Evolutionary conservation across 768 basidiomycete species (phyloP).

Genomic region (Hericium coralloides): DNA sequence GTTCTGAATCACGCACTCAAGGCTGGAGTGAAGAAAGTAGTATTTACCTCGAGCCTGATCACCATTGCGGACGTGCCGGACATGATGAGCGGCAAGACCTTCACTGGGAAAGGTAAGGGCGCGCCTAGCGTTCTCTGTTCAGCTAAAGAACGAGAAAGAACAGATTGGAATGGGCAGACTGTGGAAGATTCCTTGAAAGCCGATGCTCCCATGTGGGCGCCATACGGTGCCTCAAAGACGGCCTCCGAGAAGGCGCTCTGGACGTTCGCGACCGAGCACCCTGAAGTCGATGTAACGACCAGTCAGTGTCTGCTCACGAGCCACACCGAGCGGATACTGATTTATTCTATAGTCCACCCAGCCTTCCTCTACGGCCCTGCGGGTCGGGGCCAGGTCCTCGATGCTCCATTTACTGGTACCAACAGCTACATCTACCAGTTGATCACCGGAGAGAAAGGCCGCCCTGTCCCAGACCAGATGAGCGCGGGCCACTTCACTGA

Average conservation of each 20-base stretch:
- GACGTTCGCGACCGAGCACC: background rate
- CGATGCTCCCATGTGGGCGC: constrained; percentile 14
- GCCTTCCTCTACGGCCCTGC: constrained; percentile 21
- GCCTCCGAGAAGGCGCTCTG: background rate
- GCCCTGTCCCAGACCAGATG: constrained; percentile 9
- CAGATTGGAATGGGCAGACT: constrained; percentile 27
- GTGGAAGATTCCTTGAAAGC: constrained; percentile 20
- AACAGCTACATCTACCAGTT: constrained; percentile 19
- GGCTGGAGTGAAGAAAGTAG: constrained; percentile 2
- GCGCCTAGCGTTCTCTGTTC: background rate
- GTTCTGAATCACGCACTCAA: constrained; percentile 6
- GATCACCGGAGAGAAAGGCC: constrained; percentile 12
- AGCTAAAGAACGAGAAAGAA: background rate
- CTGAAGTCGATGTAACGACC: constrained; percentile 9
- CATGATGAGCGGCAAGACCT: background rate
- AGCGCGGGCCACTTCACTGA: constrained; percentile 15
- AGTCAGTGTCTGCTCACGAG: background rate
- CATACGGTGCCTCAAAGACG: constrained; percentile 1
- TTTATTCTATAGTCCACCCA: constrained; percentile 14
- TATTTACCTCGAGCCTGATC: constrained; percentile 6
- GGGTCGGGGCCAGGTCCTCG: constrained; percentile 14
- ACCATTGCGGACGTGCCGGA: background rate
- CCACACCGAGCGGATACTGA: background rate
- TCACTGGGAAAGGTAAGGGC: background rate
- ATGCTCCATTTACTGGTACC: constrained; percentile 9